Evolutionary conservation across 2,329 filamentous ascomycete species (phyloP).

Genomic region (Zasmidium angulare): DNA sequence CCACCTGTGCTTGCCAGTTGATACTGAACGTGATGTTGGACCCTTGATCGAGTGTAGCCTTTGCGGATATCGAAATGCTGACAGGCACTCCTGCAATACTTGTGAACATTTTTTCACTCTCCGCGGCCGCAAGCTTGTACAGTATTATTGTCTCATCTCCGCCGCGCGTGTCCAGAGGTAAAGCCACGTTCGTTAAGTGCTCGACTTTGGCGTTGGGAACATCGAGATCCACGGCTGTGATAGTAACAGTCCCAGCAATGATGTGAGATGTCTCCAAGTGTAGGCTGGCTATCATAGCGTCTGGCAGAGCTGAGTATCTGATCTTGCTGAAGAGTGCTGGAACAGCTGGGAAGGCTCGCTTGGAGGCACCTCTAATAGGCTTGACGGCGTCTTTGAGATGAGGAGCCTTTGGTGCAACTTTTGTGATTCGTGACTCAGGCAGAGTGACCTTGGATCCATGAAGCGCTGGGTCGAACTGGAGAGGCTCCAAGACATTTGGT

Average conservation of each 20-base stretch:
- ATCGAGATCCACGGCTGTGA: slow-evolving; percentile 59
- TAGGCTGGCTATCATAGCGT: slow-evolving; percentile 28
- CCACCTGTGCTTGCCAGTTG: slow-evolving; percentile 26
- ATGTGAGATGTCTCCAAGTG: slow-evolving; percentile 31
- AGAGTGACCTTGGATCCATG: slow-evolving; percentile 59
- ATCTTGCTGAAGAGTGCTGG: slow-evolving; percentile 72
- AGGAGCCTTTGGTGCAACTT: slow-evolving; percentile 67
- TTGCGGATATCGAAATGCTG: slow-evolving; percentile 21
- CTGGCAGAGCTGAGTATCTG: slow-evolving; percentile 64
- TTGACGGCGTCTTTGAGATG: slow-evolving; percentile 59
- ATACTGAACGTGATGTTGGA: slow-evolving; percentile 25
- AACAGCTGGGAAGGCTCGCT: slow-evolving; percentile 62
- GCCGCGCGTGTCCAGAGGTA: slow-evolving; percentile 44
- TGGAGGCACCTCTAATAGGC: slow-evolving; percentile 64
- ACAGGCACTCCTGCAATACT: slow-evolving; percentile 5
- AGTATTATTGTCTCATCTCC: slow-evolving; percentile 75
- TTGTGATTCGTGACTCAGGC: slow-evolving; percentile 71
- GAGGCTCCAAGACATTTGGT: slow-evolving; percentile 74
- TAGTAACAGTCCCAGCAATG: slow-evolving; percentile 44
- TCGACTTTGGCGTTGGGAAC: slow-evolving; percentile 61
- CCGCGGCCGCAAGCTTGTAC: slow-evolving; percentile 48
- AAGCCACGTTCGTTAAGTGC: slow-evolving; percentile 16
- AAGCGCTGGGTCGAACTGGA: slow-evolving; percentile 59
- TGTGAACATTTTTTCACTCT: background rate
- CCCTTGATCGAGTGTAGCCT: slow-evolving; percentile 23